phyloP scores from a whole-genome alignment of 2,329 filamentous ascomycete genomes.

The Ophiostoma himal-ulmi region DNA sequence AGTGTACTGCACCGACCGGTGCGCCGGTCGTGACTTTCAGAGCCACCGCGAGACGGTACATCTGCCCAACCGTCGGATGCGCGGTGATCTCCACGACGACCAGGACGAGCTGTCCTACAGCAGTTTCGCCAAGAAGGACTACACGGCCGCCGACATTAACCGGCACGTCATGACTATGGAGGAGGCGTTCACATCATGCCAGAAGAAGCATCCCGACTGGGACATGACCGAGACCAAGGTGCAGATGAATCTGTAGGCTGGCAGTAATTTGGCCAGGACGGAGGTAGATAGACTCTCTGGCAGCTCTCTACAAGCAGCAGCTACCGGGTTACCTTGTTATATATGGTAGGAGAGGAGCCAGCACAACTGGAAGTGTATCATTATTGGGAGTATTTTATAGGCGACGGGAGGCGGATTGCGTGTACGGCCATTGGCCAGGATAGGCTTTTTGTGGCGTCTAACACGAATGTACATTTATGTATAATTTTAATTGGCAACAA shows the following conservation, averaged over 20 bases:
- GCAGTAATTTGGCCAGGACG: too few species aligned
- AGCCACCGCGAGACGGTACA: constrained; percentile 33
- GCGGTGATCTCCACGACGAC: constrained; percentile 25
- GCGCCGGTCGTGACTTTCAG: constrained; percentile 32
- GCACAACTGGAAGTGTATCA: not conserved
- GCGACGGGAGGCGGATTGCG: not conserved
- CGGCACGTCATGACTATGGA: constrained; percentile 25
- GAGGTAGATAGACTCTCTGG: not conserved
- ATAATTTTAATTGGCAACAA: not conserved
- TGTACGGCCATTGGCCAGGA: not conserved
- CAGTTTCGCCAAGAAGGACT: constrained; percentile 11
- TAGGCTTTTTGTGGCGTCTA: not conserved
- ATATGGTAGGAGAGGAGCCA: not conserved
- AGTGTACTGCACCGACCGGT: constrained; percentile 33
- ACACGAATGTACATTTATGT: not conserved
- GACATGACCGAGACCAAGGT: constrained; percentile 20
- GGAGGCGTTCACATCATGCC: constrained; percentile 24
- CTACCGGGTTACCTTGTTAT: not conserved
- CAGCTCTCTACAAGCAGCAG: not conserved
- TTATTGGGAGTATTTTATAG: not conserved
- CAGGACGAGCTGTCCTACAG: constrained; percentile 23
- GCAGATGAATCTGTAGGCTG: constrained; percentile 17
- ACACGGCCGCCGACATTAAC: constrained; percentile 25
- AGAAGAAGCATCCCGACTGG: constrained; percentile 28
- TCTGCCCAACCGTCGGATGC: constrained; percentile 28